Evolutionary conservation across 306 rosid species (phyloP), one percentile per base, ranked within the genome.

Genomic region (Quercus rubra): DNA sequence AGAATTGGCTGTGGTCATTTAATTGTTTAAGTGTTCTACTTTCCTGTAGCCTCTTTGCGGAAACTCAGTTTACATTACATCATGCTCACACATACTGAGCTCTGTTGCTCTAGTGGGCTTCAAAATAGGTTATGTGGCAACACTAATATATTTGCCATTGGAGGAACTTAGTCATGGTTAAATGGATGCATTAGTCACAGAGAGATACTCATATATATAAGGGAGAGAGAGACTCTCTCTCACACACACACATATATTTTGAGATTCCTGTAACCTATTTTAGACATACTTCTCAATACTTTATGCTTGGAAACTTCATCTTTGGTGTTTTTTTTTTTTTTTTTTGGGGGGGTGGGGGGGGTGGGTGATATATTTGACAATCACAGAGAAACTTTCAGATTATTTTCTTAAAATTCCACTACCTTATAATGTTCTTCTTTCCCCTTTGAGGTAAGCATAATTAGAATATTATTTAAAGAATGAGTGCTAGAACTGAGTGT

Each of bases 111-210:
- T 3, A 31, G 21, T 30, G 49, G 49, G n/a, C 71, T 30, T 66
- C 46, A 19, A n/a, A 17, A 15, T 12, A 7, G 35, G 71, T 66
- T 31, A 30, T 4, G 71, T 66, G 23, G 49, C 35, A 31, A 14
- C 19, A 4, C 12, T 66, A 6, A 66, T 31, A 49, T 31, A 31
- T 18, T 66, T 5, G 18, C 63, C 70, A 61, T 55, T 38, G n/a
- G 59, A 56, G 73, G 78, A 62, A 56, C 75, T 71, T 74, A 62
- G 35, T 61, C 51, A 63, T 55, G 30, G 71, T 80, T 5, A 58
- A 73, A 59, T 85, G 81, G 75, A 55, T 13, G 57, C 17, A 41
- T 52, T 55, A 62, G 76, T 74, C 41, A 62, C 71, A 76, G 57
- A 35, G 72, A 52, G 31, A 70, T 70, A 18, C 35, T 55, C 52